Conservation (phyloP, 306 rosid genomes). For the Erythrophleum fordii region DNA sequence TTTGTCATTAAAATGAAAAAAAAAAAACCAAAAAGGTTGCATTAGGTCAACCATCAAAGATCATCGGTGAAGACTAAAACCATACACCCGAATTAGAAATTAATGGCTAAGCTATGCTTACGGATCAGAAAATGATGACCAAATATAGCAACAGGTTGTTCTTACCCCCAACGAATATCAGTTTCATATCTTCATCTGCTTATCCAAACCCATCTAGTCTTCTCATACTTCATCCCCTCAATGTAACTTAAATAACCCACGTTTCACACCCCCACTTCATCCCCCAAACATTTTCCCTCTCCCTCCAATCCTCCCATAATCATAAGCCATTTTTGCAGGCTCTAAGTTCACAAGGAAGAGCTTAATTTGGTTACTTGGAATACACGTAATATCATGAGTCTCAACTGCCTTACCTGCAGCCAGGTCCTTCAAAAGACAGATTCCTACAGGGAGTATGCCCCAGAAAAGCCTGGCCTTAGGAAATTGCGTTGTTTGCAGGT, state of each 20-base stretch:
- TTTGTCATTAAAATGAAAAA: too few species aligned
- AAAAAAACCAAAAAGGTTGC: too few species aligned
- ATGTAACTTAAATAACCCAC: not conserved
- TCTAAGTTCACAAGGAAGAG: not conserved
- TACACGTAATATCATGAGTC: slow-evolving; percentile 55
- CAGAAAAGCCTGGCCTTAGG: slow-evolving; percentile 26
- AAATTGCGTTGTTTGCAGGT: slow-evolving; percentile 16
- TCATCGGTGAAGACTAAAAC: not conserved
- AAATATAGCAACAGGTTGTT: slow-evolving; percentile 24
- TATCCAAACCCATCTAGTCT: slow-evolving; percentile 30
- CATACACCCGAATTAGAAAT: slow-evolving; percentile 41
- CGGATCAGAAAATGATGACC: slow-evolving; percentile 37
- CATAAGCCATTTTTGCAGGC: not conserved
- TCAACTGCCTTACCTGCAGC: slow-evolving; percentile 68
- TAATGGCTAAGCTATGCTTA: slow-evolving; percentile 45
- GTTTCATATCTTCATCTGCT: not conserved
- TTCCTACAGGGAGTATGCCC: slow-evolving; percentile 36
- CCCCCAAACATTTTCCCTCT: not conserved
- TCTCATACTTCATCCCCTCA: slow-evolving; percentile 12
- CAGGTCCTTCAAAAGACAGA: slow-evolving; percentile 55
- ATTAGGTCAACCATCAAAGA: too few species aligned
- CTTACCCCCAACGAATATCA: not conserved
- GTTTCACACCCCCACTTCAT: slow-evolving; percentile 2
- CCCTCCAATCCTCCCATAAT: slow-evolving; percentile 13
- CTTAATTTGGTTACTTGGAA: slow-evolving; percentile 32